These are phyloP conservation scores for Solanum hybrid DNA, from an alignment of 305 asterid species.

Conservation along the genomic window DNA sequence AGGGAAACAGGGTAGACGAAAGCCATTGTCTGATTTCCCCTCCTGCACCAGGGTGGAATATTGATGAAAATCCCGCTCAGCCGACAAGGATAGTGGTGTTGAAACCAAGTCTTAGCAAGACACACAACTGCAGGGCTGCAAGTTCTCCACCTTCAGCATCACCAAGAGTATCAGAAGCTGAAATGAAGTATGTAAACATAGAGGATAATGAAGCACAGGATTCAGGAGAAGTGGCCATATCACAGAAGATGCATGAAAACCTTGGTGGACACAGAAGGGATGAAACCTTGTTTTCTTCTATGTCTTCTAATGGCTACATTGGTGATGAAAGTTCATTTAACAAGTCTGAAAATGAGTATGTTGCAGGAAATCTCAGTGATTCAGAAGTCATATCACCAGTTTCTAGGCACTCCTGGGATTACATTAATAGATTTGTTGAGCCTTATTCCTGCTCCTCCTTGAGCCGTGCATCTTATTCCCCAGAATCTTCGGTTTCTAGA, in stretches of 20 bases:
- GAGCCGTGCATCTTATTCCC: conserved; percentile 66
- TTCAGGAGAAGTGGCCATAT: conserved; percentile 71
- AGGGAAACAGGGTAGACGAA: conserved; percentile 27
- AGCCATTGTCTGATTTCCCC: conserved; percentile 31
- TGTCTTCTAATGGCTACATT: conserved; percentile 64
- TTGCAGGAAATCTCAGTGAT: conserved; percentile 62
- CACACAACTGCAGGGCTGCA: conserved; percentile 33
- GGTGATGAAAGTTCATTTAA: conserved; percentile 91
- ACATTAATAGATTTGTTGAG: conserved; percentile 58
- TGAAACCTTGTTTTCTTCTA: conserved; percentile 66
- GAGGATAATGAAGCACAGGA: conserved; percentile 59
- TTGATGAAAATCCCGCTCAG: conserved; percentile 39
- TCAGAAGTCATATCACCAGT: conserved; percentile 75
- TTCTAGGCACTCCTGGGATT: conserved; percentile 90
- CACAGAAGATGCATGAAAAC: conserved; percentile 43
- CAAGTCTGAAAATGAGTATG: conserved; percentile 53
- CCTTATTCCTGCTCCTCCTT: conserved; percentile 67
- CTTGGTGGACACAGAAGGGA: conserved; percentile 36
- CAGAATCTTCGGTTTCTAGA: conserved; percentile 80
- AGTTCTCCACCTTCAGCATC: conserved; percentile 52
- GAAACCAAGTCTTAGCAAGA: conserved; percentile 66
- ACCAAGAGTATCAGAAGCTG: conserved; percentile 31
- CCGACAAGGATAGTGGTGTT: conserved; percentile 94
- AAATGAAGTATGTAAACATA: conserved; percentile 32
- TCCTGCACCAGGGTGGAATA: conserved; percentile 35